phyloP scores from a whole-genome alignment of 2,329 filamentous ascomycete genomes.

The Monosporascus sp. region DNA sequence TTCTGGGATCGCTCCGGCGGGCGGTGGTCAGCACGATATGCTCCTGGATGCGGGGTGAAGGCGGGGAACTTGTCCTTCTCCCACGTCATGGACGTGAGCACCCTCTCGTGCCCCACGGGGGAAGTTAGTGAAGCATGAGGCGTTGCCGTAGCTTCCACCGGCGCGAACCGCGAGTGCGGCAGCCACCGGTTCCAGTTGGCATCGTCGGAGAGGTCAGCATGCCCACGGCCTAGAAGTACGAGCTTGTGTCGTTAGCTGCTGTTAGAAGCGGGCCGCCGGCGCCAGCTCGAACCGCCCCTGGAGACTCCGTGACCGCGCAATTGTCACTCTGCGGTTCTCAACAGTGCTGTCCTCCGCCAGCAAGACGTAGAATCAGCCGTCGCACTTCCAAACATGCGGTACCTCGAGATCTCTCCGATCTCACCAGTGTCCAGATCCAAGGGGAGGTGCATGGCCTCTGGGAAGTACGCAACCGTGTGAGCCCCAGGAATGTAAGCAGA shows the following conservation, averaged over 20 bases:
- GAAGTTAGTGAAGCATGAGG: background rate
- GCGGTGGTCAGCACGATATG: background rate
- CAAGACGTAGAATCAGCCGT: conserved; percentile 34
- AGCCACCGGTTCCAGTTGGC: conserved; percentile 10
- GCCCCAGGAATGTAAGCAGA: background rate
- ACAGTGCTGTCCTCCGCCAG: conserved; percentile 35
- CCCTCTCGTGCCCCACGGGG: conserved; percentile 7
- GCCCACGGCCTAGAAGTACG: conserved; percentile 11
- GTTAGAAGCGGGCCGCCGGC: conserved; percentile 26
- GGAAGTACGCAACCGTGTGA: background rate
- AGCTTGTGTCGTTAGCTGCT: conserved; percentile 6
- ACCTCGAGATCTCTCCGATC: conserved; percentile 23
- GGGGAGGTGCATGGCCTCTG: background rate
- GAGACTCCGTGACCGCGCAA: conserved; percentile 22
- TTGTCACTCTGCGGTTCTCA: conserved; percentile 23
- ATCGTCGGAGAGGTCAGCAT: conserved; percentile 11
- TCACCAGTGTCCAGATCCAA: conserved; percentile 1
- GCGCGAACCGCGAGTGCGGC: conserved; percentile 5
- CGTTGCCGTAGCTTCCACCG: conserved; percentile 4
- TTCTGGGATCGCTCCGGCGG: background rate
- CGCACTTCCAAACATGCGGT: conserved; percentile 33
- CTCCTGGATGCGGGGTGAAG: background rate
- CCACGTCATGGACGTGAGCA: conserved; percentile 7
- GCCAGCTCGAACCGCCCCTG: conserved; percentile 25
- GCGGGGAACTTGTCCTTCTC: background rate